Conservation (phyloP, 148 eudicot species). For the Tetragonia tetragonoides region DNA sequence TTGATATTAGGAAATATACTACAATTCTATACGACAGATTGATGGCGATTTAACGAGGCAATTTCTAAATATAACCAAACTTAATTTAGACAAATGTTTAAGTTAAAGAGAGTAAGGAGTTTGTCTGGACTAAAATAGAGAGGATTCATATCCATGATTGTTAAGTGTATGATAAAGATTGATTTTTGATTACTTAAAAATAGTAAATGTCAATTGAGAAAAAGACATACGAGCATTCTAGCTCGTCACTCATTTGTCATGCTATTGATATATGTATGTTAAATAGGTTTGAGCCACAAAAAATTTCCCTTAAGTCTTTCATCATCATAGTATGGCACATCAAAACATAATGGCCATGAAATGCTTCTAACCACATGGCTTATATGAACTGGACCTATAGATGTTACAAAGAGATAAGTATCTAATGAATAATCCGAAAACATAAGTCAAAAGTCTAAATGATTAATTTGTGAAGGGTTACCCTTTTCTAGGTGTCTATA, state of each 20-base stretch:
- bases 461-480: background rate
- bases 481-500: background rate
- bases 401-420: background rate
- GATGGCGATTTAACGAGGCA: constrained; percentile 5
- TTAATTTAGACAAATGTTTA: constrained; percentile 22
- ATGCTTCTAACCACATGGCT: constrained; percentile 18
- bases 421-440: constrained; percentile 9
- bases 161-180: constrained; percentile 5
- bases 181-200: constrained; percentile 2
- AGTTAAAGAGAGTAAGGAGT: constrained; percentile 1
- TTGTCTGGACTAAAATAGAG: background rate
- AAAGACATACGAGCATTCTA: too few relatives aligned
- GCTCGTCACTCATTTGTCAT: background rate
- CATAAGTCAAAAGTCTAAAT: constrained; percentile 5
- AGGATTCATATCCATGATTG: constrained; percentile 6
- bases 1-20: constrained; percentile 4
- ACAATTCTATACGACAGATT: constrained; percentile 11
- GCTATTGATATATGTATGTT: background rate
- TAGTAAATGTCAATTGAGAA: background rate
- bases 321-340: background rate
- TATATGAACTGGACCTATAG: constrained; percentile 15
- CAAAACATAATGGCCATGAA: constrained; percentile 14
- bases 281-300: background rate
- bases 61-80: constrained; percentile 30
- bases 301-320: background rate